phyloP scores from a whole-genome alignment of 23 red algal species.

The Cyanidium caldarium region DNA sequence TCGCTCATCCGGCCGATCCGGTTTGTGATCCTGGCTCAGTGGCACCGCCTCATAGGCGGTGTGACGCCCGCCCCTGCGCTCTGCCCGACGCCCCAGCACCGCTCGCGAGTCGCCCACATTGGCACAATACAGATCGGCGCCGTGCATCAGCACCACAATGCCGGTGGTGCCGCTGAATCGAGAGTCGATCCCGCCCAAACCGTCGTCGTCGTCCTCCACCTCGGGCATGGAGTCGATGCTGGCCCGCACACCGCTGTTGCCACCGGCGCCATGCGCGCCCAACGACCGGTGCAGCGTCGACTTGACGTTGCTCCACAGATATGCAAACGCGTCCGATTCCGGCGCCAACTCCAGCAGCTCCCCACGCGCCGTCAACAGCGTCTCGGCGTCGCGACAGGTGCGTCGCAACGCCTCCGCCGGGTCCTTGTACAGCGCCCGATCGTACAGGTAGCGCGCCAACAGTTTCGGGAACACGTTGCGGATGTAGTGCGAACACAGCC shows the following conservation, averaged over 20 bases:
- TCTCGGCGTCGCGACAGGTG: neutral
- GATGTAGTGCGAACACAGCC: constrained; percentile 33
- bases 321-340: constrained; percentile 1
- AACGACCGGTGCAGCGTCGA: neutral
- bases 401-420: neutral
- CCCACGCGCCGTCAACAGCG: neutral
- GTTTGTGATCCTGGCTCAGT: constrained; percentile 70
- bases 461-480: constrained; percentile 14
- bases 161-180: constrained; percentile 72
- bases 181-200: constrained; percentile 22
- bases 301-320: constrained; percentile 1
- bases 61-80: neutral
- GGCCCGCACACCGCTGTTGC: neutral
- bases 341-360: neutral
- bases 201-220: neutral
- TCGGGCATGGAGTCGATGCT: neutral
- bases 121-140: constrained; percentile 34
- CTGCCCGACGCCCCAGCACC: constrained; percentile 30
- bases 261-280: neutral
- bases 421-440: neutral
- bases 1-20: constrained; percentile 52
- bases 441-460: neutral
- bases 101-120: constrained; percentile 80
- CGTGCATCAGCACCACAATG: constrained; percentile 28
- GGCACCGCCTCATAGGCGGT: constrained; percentile 21